Base-by-base conservation (phyloP, 2,329 filamentous ascomycete genomes). In the Colletotrichum gigasporum region DNA sequence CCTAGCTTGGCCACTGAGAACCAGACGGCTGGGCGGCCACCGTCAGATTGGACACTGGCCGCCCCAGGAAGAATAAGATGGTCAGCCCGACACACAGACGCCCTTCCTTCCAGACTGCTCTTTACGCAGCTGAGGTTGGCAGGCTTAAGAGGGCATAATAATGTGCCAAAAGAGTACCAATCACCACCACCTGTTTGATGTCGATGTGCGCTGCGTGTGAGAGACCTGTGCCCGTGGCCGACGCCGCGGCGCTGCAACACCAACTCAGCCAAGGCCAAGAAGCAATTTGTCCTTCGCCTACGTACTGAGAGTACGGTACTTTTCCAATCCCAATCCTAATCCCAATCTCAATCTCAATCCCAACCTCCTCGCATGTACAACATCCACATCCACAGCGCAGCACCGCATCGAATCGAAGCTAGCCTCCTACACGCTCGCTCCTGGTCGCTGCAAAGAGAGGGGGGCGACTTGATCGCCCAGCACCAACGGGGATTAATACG, bases 401-500 rank as follows among this genome's bases (percentile, higher is more conserved):
- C 20, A 37, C 35, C 12, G 35, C 44, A 53, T 53, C 47, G 24
- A 47, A 60, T 32, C 52, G 35, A 58, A 42, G n/a, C n/a, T n/a
- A n/a, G n/a, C n/a, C n/a, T n/a, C n/a, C n/a, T n/a, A n/a, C n/a
- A 39, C 10, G 14, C 6, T 42, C n/a, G 37, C 30, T 47, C 45
- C 35, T 39, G 28, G 60, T 37, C 39, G 53, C 41, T 24, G 47
- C 39, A 61, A 22, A n/a, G 35, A 18, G 61, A 18, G 37, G 56
- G 62, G 22, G 30, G 41, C 39, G 37, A 45, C 28, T 50, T 50
- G 62, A 62, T 62, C 56, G 42, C 56, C 50, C 62, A 62, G 24
- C 57, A 35, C 42, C 56, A 30, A 50, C 62, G 57, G 57, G 62
- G 62, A 54, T 64, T 28, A 65, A 65, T 65, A 65, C 62, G 62